A percentile compares a stretch with the other conserved stretches of the same genome.
These are phyloP conservation scores for Phialophora expanda DNA, from an alignment of 2,329 filamentous ascomycete species.

Conservation along the genomic window DNA sequence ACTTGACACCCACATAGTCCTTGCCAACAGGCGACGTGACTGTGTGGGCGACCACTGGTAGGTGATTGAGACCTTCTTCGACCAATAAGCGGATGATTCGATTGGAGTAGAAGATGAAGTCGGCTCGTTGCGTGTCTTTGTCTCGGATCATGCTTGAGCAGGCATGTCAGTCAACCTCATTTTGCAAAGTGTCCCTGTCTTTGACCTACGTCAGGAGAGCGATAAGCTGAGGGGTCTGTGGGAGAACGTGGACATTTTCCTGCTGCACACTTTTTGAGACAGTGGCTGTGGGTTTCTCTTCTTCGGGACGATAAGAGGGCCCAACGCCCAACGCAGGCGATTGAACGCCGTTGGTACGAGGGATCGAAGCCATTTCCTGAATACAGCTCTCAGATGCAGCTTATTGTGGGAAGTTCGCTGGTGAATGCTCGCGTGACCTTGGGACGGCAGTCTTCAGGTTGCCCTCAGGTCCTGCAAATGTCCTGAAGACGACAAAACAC, in stretches of 20 bases:
- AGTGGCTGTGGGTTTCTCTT: slow-evolving; percentile 82
- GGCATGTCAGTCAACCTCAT: slow-evolving; percentile 14
- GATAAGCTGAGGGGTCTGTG: slow-evolving; percentile 95
- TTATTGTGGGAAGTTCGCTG: background rate
- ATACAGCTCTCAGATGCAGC: slow-evolving; percentile 6
- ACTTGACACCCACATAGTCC: slow-evolving; percentile 87
- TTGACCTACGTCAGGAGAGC: slow-evolving; percentile 88
- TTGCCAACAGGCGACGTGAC: slow-evolving; percentile 91
- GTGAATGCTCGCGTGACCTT: slow-evolving; percentile 27
- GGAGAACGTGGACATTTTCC: slow-evolving; percentile 86
- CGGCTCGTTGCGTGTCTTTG: slow-evolving; percentile 83
- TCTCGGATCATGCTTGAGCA: slow-evolving; percentile 85
- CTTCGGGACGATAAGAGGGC: slow-evolving; percentile 75
- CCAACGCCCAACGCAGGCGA: slow-evolving; percentile 67
- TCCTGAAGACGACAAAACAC: background rate
- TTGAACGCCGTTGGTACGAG: slow-evolving; percentile 41
- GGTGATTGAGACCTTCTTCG: slow-evolving; percentile 95
- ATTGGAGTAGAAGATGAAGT: slow-evolving; percentile 99
- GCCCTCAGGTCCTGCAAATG: background rate
- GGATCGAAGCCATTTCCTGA: slow-evolving; percentile 35
- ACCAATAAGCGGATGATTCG: slow-evolving; percentile 95
- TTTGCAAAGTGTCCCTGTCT: background rate
- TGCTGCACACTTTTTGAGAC: slow-evolving; percentile 81
- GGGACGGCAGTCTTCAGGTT: background rate
- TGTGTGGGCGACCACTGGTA: slow-evolving; percentile 85